Evolutionary conservation across 1,284 basidiomycete species (phyloP).

Genomic region (Sporisorium graminicola): DNA sequence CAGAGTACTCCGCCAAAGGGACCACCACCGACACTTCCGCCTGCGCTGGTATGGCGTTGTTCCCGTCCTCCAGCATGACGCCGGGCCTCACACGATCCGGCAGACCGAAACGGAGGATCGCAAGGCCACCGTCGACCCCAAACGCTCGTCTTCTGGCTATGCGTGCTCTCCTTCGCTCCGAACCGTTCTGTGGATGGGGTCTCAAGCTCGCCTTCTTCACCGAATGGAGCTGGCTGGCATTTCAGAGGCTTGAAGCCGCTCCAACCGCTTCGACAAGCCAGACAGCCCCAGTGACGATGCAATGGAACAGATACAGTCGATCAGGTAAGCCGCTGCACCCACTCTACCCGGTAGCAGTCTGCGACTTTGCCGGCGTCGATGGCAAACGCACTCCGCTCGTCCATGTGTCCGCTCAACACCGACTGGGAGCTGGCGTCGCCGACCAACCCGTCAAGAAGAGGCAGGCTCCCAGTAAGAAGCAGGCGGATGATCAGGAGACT

Average conservation of each 20-base stretch:
- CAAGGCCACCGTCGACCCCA: constrained; percentile 40
- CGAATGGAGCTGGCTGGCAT: constrained; percentile 60
- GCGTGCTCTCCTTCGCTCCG: constrained; percentile 60
- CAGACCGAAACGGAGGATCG: constrained; percentile 22
- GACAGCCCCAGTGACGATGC: not conserved
- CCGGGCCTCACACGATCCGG: constrained; percentile 36
- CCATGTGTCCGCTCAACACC: constrained; percentile 18
- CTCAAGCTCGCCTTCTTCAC: constrained; percentile 63
- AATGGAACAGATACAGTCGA: constrained; percentile 22
- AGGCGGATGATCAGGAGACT: not conserved
- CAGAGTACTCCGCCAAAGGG: constrained; percentile 9
- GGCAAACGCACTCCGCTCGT: constrained; percentile 36
- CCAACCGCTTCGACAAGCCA: not conserved
- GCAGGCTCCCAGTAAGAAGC: constrained; percentile 21
- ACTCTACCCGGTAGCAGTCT: constrained; percentile 40
- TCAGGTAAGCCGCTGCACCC: constrained; percentile 41
- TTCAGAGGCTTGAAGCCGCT: constrained; percentile 22
- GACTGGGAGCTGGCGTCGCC: constrained; percentile 27
- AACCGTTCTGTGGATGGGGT: constrained; percentile 66
- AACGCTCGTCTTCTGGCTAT: constrained; percentile 66
- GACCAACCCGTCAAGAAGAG: constrained; percentile 32
- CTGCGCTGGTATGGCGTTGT: constrained; percentile 39
- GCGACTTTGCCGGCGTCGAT: constrained; percentile 64
- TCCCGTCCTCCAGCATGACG: constrained; percentile 45
- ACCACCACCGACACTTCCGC: constrained; percentile 6